These are phyloP conservation scores for Pichia nanzhaoensis DNA, from an alignment of 805 yeast species.

Conservation along the genomic window DNA sequence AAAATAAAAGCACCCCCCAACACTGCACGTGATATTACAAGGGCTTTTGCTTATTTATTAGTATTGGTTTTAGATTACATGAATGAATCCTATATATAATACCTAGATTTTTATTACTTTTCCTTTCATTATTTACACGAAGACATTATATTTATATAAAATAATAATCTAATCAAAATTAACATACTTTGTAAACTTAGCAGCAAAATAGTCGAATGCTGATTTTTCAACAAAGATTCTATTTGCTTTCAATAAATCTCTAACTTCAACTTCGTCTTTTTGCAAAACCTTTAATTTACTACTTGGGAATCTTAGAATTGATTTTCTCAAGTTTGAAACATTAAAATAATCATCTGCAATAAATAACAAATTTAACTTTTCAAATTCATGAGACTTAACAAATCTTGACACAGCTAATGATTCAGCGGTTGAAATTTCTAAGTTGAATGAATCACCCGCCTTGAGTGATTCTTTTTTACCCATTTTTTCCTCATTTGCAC, in stretches of 20 bases:
- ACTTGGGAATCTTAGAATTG: constrained; percentile 45
- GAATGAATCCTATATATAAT: too few relatives aligned
- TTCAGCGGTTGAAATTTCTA: constrained; percentile 27
- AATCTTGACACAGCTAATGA: constrained; percentile 31
- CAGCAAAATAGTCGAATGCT: constrained; percentile 60
- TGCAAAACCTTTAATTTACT: constrained; percentile 56
- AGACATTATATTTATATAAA: too few relatives aligned
- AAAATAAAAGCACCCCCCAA: too few relatives aligned
- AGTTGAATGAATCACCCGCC: constrained; percentile 23
- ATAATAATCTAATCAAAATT: constrained; percentile 5
- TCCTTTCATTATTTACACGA: background rate
- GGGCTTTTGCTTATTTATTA: too few relatives aligned
- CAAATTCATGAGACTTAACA: constrained; percentile 41
- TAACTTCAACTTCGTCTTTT: constrained; percentile 74
- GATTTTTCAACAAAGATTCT: constrained; percentile 64
- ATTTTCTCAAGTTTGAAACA: constrained; percentile 49
- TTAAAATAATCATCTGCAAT: constrained; percentile 44
- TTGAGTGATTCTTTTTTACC: constrained; percentile 11
- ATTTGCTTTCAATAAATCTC: constrained; percentile 76
- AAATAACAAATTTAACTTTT: constrained; percentile 54
- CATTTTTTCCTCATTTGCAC: constrained; percentile 6
- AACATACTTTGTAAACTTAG: constrained; percentile 20
- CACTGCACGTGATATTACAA: too few relatives aligned
- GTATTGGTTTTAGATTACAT: too few relatives aligned
- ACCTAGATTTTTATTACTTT: too few relatives aligned